Evolutionary conservation across 2,329 filamentous ascomycete genomes (phyloP).

Genomic region (Calonectria pauciramosa): DNA sequence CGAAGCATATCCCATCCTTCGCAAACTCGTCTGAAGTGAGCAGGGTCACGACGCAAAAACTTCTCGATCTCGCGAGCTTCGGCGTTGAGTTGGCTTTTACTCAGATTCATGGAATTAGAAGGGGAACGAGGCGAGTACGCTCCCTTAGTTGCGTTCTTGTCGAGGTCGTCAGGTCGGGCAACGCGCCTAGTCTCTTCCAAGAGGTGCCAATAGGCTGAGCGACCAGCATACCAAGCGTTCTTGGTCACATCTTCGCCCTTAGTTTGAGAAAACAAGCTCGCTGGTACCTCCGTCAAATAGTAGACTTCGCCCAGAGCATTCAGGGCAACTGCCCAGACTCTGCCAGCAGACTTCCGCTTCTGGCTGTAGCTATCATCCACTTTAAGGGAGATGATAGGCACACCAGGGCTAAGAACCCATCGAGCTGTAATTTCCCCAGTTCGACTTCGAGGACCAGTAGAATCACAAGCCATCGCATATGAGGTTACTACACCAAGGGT

Average conservation of each 20-base stretch:
- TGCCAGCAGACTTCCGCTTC: conserved; percentile 76
- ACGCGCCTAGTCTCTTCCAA: conserved; percentile 82
- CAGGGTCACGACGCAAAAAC: conserved; percentile 79
- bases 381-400: conserved; percentile 87
- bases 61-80: conserved; percentile 87
- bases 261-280: conserved; percentile 62
- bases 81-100: conserved; percentile 76
- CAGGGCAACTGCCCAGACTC: conserved; percentile 92
- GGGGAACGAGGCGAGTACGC: conserved; percentile 87
- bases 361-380: conserved; percentile 86
- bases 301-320: conserved; percentile 95
- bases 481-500: conserved; percentile 86
- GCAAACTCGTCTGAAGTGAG: conserved; percentile 83
- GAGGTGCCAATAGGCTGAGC: conserved; percentile 84
- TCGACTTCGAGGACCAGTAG: conserved; percentile 71
- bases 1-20: conserved; percentile 94
- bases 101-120: conserved; percentile 79
- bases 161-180: conserved; percentile 80
- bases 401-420: conserved; percentile 92
- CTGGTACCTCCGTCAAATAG: conserved; percentile 82
- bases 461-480: conserved; percentile 78
- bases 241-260: conserved; percentile 70
- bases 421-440: conserved; percentile 87
- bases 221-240: conserved; percentile 84
- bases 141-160: conserved; percentile 75